These are phyloP conservation scores for Cladosporium sp. DNA, from an alignment of 2,329 filamentous ascomycete species.

Conservation along the genomic window DNA sequence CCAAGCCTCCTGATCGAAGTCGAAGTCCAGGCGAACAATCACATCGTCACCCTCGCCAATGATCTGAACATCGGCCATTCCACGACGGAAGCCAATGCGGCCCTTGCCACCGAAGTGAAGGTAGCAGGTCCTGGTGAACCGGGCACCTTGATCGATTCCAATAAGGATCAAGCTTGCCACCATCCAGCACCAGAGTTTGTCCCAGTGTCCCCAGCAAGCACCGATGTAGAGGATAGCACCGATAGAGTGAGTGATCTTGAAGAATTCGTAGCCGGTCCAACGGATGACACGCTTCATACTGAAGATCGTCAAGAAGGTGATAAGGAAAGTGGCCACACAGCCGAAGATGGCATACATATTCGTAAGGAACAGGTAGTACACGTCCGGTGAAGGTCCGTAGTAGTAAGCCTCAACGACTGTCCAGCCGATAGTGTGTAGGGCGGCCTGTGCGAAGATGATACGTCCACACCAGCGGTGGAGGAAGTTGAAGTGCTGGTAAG, in stretches of 20 bases:
- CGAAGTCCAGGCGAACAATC: constrained; percentile 64
- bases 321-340: constrained; percentile 65
- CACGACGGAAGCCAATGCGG: constrained; percentile 57
- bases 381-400: constrained; percentile 70
- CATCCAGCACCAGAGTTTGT: constrained; percentile 67
- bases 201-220: constrained; percentile 76
- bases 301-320: constrained; percentile 63
- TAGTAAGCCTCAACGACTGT: constrained; percentile 65
- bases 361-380: constrained; percentile 59
- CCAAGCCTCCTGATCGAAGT: constrained; percentile 63
- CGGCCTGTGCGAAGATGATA: constrained; percentile 68
- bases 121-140: constrained; percentile 60
- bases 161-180: constrained; percentile 67
- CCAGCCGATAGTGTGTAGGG: constrained; percentile 72
- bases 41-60: constrained; percentile 26
- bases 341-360: constrained; percentile 75
- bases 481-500: constrained; percentile 77
- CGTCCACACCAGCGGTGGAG: constrained; percentile 76
- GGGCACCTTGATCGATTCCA: constrained; percentile 63
- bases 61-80: constrained; percentile 43
- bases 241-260: constrained; percentile 73
- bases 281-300: constrained; percentile 63
- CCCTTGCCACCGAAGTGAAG: constrained; percentile 51
- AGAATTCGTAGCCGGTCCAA: constrained; percentile 74
- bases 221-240: constrained; percentile 74